A percentile compares a stretch with the other conserved stretches of the same genome.
These are phyloP conservation scores for Paratinospora sagittata DNA, from an alignment of 164 flowering plant genomes.

Conservation along the genomic window DNA sequence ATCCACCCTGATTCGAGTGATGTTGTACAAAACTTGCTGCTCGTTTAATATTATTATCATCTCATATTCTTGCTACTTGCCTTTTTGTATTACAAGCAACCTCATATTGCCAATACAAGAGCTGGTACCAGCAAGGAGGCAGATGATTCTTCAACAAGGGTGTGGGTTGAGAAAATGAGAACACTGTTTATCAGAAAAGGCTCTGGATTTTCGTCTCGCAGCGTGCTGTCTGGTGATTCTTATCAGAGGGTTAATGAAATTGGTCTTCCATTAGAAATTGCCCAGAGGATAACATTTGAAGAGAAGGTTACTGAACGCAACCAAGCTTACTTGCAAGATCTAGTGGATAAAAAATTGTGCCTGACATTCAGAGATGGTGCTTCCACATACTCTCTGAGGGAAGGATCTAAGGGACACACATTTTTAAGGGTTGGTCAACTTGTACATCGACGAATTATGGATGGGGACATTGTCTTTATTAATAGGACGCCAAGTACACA, in stretches of 20 bases:
- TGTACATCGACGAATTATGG: slow-evolving; percentile 73
- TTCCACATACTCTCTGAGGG: slow-evolving; percentile 62
- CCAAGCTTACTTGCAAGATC: slow-evolving; percentile 44
- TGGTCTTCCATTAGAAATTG: slow-evolving; percentile 81
- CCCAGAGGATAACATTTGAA: slow-evolving; percentile 82
- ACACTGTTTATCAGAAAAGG: slow-evolving; percentile 85
- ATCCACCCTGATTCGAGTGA: not conserved
- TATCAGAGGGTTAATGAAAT: slow-evolving; percentile 62
- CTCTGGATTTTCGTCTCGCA: slow-evolving; percentile 88
- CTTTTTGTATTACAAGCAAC: slow-evolving; percentile 28
- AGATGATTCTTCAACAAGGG: slow-evolving; percentile 53
- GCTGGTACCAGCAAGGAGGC: slow-evolving; percentile 44
- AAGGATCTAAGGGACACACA: slow-evolving; percentile 81
- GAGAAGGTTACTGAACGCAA: slow-evolving; percentile 75
- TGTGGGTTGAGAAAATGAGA: slow-evolving; percentile 90
- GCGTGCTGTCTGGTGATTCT: slow-evolving; percentile 91
- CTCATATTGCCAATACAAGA: slow-evolving; percentile 44
- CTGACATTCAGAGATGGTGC: slow-evolving; percentile 64
- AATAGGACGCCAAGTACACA: slow-evolving; percentile 97
- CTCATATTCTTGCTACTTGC: slow-evolving; percentile 3
- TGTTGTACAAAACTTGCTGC: slow-evolving; percentile 6
- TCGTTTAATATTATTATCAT: not conserved
- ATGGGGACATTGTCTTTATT: slow-evolving; percentile 86
- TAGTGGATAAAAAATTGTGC: slow-evolving; percentile 76
- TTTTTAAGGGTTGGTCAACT: slow-evolving; percentile 68